Evolutionary conservation across 2,329 filamentous ascomycete genomes (phyloP), one percentile per base, ranked within the genome.

Genomic region (Xylariaceae sp.): DNA sequence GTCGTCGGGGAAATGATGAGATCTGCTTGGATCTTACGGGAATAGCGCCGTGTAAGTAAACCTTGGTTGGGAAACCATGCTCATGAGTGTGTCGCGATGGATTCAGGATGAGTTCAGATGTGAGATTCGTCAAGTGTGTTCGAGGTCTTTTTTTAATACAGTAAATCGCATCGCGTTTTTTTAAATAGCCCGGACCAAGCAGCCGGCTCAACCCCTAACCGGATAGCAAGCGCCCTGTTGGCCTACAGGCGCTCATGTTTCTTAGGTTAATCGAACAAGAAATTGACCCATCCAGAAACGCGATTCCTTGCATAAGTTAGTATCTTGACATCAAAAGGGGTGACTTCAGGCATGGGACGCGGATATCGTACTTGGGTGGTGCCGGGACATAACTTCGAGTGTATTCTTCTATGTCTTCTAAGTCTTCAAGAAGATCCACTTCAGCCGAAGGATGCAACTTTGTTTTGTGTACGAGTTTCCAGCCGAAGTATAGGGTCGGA

Each of bases 381-480:
- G 61, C 71, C 1, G 80, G 77, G 9, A 87, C 76, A 67, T 80
- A 89, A 51, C 81, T 84, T 44, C 77, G 76, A 56, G 85, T 82
- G 66, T 90, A 89, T 61, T 87, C 84, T 51, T 88, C 87, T 62
- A 91, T 83, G 63, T 84, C 84, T 1, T 82, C 83, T 13, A 88
- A 68, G 62, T 87, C 86, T 55, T 81, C 80, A 10, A 78, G 71
- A 30, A 90, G 72, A 69, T 91, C 87, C 0, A 86, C 81, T 55
- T 89, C 82, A 11, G 80, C 73, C 0, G 84, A 77, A 59, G 77
- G 79, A 55, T 78, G 70, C 60, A 82, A 79, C 56, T 78, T 82
- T 0, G 88, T 89, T 69, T 78, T 82, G 71, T 88, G 85, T 59
- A 85, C 65, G 5, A 89, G 35, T 72, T 93, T 94, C 86, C 88